Evolutionary conservation across 1,284 basidiomycete species (phyloP).

Genomic region (Agaricales sp.): DNA sequence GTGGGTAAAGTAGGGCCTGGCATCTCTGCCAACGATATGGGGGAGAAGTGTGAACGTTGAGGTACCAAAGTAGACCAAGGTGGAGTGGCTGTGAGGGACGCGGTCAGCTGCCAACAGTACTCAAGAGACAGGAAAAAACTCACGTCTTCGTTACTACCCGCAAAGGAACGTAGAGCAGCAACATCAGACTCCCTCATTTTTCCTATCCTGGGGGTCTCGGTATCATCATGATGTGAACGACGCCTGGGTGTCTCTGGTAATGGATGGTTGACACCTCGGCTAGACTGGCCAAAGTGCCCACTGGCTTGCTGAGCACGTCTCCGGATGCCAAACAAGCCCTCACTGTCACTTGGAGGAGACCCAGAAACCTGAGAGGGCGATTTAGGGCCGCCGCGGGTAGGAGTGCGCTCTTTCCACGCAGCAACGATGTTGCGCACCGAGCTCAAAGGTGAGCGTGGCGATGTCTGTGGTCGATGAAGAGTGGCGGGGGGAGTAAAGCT

Average conservation of each 20-base stretch:
- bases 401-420: too few relatives aligned
- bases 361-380: too few relatives aligned
- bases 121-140: slow-evolving; percentile 16
- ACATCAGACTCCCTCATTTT: slow-evolving; percentile 24
- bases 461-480: too few relatives aligned
- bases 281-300: too few relatives aligned
- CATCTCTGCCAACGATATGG: slow-evolving; percentile 80
- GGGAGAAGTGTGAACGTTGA: slow-evolving; percentile 75
- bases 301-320: too few relatives aligned
- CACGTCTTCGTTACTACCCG: slow-evolving; percentile 30
- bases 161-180: slow-evolving; percentile 30
- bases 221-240: slow-evolving; percentile 13
- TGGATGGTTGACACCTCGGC: too few relatives aligned
- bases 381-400: too few relatives aligned
- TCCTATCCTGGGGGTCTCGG: slow-evolving; percentile 12
- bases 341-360: too few relatives aligned
- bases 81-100: slow-evolving; percentile 52
- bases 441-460: too few relatives aligned
- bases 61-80: slow-evolving; percentile 78
- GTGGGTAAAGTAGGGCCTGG: slow-evolving; percentile 72
- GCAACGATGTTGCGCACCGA: too few relatives aligned
- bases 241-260: slow-evolving; percentile 21
- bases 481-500: too few relatives aligned
- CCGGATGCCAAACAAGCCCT: too few relatives aligned
- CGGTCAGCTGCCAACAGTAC: background rate